A percentile compares a stretch with the other conserved stretches of the same genome.
Evolutionary conservation across 2,329 filamentous ascomycete genomes (phyloP).

Genomic region (Exophiala sideris): DNA sequence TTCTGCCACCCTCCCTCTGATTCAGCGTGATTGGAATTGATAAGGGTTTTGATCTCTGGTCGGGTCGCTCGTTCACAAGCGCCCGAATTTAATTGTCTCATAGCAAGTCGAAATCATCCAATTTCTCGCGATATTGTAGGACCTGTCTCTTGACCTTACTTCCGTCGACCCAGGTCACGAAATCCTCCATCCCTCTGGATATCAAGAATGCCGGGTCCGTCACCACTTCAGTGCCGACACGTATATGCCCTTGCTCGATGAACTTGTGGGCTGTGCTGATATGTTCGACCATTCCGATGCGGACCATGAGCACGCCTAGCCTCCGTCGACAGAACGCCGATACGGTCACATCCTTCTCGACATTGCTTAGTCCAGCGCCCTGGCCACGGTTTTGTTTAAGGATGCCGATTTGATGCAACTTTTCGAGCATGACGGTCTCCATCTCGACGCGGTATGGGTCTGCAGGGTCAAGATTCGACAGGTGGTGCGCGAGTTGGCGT

Average conservation of each 20-base stretch:
- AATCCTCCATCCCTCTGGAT: slow-evolving; percentile 87
- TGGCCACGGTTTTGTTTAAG: slow-evolving; percentile 71
- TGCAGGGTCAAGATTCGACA: slow-evolving; percentile 74
- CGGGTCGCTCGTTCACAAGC: too few species aligned
- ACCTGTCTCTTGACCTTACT: slow-evolving; percentile 98
- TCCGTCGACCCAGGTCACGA: slow-evolving; percentile 91
- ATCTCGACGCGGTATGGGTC: slow-evolving; percentile 77
- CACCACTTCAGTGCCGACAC: slow-evolving; percentile 84
- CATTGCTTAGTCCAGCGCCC: slow-evolving; percentile 63
- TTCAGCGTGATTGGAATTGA: too few species aligned
- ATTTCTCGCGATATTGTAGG: slow-evolving; percentile 87
- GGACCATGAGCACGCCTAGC: slow-evolving; percentile 85
- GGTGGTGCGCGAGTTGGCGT: slow-evolving; percentile 82
- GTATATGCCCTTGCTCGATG: slow-evolving; percentile 90
- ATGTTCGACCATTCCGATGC: slow-evolving; percentile 86
- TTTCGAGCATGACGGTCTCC: slow-evolving; percentile 82
- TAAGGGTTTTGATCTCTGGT: too few species aligned
- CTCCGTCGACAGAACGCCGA: slow-evolving; percentile 80
- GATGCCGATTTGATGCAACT: slow-evolving; percentile 89
- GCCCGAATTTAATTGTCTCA: slow-evolving; percentile 39
- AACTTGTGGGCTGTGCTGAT: slow-evolving; percentile 69
- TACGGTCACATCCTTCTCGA: slow-evolving; percentile 86
- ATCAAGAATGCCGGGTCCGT: slow-evolving; percentile 89
- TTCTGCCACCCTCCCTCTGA: too few species aligned
- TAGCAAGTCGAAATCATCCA: slow-evolving; percentile 92